Base-by-base conservation (phyloP, 192 early-diverging fungal genomes). In the Coemansia sp. region DNA sequence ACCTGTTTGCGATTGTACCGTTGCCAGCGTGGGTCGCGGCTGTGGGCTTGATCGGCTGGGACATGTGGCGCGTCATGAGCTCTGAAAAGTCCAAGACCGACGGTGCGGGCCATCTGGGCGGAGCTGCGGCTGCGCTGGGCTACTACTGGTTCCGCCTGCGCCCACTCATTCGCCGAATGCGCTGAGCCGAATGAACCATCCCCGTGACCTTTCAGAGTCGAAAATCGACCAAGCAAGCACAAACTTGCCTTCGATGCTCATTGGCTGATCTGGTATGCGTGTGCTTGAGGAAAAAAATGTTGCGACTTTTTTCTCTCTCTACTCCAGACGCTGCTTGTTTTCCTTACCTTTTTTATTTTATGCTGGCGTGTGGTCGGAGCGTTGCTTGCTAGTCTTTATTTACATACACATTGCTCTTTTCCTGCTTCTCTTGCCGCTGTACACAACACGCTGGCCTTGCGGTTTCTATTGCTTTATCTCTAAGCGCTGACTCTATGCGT, bases 61-160 rank as follows among this genome's bases (percentile, higher is more conserved):
- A 83, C 26, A 23, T 80, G 28, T 62, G 46, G 57, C 66, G 68
- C 20, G 52, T 76, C 38, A 15, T 71, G 48, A 40, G 37, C 42
- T 44, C 52, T 23, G 26, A 42, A 1, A 57, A 51, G 50, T 63
- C 65, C 5, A 63, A 44, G 28, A 53, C 71, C 37, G 82, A 83
- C 56, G 74, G 73, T n/a, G 82, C 82, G 0, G 82, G 82, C 4
- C 82, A 83, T 70, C 59, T 83, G 23, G 82, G 82, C 65, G 82
- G 82, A 12, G 73, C 77, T 26, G 53, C 65, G 10, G 73, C 73
- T 5, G 82, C 66, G 4, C 31, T 76, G 14, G 82, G 60, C 25
- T 83, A 79, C 71, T 83, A 80, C 74, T 83, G 80, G 80, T 70
- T 77, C 65, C 57, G 64, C 0, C 58, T 82, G 36, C 74, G 80